These are phyloP conservation scores for Acrodontium crateriforme DNA, from an alignment of 2,329 filamentous ascomycete species.

Conservation along the genomic window DNA sequence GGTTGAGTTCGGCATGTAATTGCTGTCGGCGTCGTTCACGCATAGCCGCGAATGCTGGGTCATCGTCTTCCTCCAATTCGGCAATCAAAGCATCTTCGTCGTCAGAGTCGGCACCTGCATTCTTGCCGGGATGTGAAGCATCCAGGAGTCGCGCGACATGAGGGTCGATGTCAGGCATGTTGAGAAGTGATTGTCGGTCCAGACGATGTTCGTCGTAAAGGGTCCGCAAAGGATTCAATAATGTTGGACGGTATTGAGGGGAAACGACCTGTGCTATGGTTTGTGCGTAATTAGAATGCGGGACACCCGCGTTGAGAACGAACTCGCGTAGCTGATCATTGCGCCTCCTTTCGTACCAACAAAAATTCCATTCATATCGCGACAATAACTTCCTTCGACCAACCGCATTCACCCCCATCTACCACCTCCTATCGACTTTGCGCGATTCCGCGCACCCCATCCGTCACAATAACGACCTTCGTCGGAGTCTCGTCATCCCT, in stretches of 20 bases:
- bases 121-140: constrained; percentile 10
- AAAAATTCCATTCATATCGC: too few relatives aligned
- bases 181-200: too few relatives aligned
- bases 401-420: too few relatives aligned
- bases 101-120: constrained; percentile 33
- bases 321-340: too few relatives aligned
- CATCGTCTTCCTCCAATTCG: constrained; percentile 42
- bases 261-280: too few relatives aligned
- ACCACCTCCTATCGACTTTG: not conserved
- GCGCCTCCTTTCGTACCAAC: too few relatives aligned
- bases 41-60: constrained; percentile 39
- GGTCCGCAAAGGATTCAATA: too few relatives aligned
- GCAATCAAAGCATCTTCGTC: constrained; percentile 49
- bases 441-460: constrained; percentile 5
- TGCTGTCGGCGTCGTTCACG: constrained; percentile 45
- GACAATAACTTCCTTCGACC: too few relatives aligned
- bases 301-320: too few relatives aligned
- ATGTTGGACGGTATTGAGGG: too few relatives aligned
- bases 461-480: constrained; percentile 19
- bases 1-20: constrained; percentile 41
- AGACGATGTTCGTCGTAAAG: too few relatives aligned
- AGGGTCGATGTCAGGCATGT: constrained; percentile 36
- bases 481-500: constrained; percentile 16
- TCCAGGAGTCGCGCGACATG: constrained; percentile 39
- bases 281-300: too few relatives aligned